Evolutionary conservation across 495 filamentous ascomycete genomes (phyloP).

Genomic region (Lasiosphaeria miniovina): DNA sequence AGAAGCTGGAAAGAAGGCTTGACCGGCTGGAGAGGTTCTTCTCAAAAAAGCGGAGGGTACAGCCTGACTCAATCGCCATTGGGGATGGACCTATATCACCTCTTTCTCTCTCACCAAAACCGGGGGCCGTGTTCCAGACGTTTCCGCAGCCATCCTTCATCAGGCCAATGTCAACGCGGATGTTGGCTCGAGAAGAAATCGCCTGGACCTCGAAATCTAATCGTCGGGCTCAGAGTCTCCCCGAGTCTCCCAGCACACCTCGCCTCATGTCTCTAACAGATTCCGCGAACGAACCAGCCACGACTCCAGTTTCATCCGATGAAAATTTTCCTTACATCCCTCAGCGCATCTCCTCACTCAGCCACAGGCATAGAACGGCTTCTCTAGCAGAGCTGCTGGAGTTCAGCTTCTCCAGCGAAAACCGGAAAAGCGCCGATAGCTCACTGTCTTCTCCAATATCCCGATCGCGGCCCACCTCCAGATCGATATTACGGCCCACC

Average conservation of each 20-base stretch:
- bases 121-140: conserved; percentile 12
- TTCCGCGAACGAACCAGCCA: background rate
- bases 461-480: conserved; percentile 19
- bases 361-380: conserved; percentile 4
- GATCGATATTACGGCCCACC: conserved; percentile 9
- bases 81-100: conserved; percentile 9
- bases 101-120: background rate
- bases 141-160: conserved; percentile 49
- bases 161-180: conserved; percentile 43
- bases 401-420: conserved; percentile 20
- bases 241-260: conserved; percentile 28
- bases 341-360: conserved; percentile 16
- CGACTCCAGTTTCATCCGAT: background rate
- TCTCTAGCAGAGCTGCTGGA: conserved; percentile 21
- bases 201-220: conserved; percentile 15
- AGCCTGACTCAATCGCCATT: background rate
- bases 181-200: conserved; percentile 44
- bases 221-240: conserved; percentile 40
- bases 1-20: conserved; percentile 25
- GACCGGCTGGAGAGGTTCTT: conserved; percentile 34
- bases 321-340: conserved; percentile 18
- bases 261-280: background rate
- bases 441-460: conserved; percentile 1
- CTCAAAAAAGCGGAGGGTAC: conserved; percentile 22
- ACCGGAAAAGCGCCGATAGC: conserved; percentile 5